Base-by-base conservation (phyloP, 140 eudicot species). In the Stevia rebaudiana region DNA sequence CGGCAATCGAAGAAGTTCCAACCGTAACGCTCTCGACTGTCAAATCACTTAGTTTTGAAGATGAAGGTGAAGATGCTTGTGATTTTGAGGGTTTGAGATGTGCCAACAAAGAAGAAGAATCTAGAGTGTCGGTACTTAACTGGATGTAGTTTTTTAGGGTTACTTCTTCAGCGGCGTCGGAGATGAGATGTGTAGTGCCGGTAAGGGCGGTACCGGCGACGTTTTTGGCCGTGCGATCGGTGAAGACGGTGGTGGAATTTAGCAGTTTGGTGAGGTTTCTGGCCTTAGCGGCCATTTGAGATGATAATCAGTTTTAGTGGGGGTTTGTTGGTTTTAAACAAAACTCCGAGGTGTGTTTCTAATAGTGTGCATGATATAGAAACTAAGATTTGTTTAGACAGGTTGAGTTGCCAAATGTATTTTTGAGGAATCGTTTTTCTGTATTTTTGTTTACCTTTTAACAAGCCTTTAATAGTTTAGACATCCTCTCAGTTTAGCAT, bases 201-300 rank as follows among this genome's bases (percentile, higher is more conserved):
- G 76, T 41, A 23, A 70, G 78, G 68, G 80, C 46, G 16, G 84
- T 48, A 0, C 67, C 56, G 51, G 57, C 55, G 31, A 70, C 67
- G 76, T 46, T 82, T 63, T 74, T 51, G 74, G 84, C 65, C 33
- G 65, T 77, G 57, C 63, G 68, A 62, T 58, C 72, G 61, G 84
- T 63, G 77, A 8, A 41, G 0, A 70, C 17, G 65, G 71, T 53
- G 65, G 57, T 58, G 71, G 71, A 72, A 11, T 44, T 62, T 19
- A 72, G 49, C 47, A 72, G 77, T 41, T 63, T 72, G 71, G 59
- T 42, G 47, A 72, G 71, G 71, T 54, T 53, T 72, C 40, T 63
- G 41, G 65, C 36, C 46, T 54, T 63, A 60, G 49, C 23, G 71
- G 77, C 63, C 77, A 72, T 72, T 63, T 72, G 65, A 42, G 65